Percentiles rank a stretch among this genome's conserved stretches.
These are phyloP conservation scores for Aspergillus niger DNA, from an alignment of 2,329 filamentous ascomycete species.

Conservation along the genomic window DNA sequence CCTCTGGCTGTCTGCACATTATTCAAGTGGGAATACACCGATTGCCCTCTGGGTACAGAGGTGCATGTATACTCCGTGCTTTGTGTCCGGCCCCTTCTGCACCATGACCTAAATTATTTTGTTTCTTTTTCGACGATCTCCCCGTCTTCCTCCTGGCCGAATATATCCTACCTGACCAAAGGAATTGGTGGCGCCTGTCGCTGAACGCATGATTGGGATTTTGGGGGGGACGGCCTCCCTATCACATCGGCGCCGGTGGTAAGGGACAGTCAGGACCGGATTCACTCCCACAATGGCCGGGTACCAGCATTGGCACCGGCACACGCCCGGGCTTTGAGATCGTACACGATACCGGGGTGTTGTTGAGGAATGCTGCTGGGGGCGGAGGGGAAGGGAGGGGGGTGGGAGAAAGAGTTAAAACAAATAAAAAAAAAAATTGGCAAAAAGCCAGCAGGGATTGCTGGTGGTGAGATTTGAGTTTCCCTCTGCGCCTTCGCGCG, in stretches of 20 bases:
- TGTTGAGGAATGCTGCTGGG: slow-evolving; percentile 16
- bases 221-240: slow-evolving; percentile 3
- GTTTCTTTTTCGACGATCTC: slow-evolving; percentile 1
- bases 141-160: neutral
- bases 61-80: slow-evolving; percentile 1
- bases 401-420: neutral
- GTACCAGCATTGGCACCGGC: slow-evolving; percentile 14
- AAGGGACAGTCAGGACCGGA: no score
- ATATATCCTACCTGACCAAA: neutral
- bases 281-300: slow-evolving; percentile 3
- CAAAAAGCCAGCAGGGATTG: slow-evolving; percentile 1
- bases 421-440: no score
- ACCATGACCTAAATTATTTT: slow-evolving; percentile 2
- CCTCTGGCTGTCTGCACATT: neutral
- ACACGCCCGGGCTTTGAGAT: slow-evolving; percentile 13
- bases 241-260: slow-evolving; percentile 11
- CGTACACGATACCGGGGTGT: slow-evolving; percentile 15
- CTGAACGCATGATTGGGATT: neutral
- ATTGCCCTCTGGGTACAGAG: neutral
- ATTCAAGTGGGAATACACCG: slow-evolving; percentile 8
- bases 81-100: neutral
- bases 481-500: slow-evolving; percentile 1
- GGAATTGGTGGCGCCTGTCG: slow-evolving; percentile 8
- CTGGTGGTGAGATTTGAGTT: slow-evolving; percentile 1
- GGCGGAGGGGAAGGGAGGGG: neutral